Percentiles rank a stretch among this genome's conserved stretches.
Evolutionary conservation across 495 filamentous ascomycete genomes (phyloP).

Genomic region (Penicillium simplicissimum): DNA sequence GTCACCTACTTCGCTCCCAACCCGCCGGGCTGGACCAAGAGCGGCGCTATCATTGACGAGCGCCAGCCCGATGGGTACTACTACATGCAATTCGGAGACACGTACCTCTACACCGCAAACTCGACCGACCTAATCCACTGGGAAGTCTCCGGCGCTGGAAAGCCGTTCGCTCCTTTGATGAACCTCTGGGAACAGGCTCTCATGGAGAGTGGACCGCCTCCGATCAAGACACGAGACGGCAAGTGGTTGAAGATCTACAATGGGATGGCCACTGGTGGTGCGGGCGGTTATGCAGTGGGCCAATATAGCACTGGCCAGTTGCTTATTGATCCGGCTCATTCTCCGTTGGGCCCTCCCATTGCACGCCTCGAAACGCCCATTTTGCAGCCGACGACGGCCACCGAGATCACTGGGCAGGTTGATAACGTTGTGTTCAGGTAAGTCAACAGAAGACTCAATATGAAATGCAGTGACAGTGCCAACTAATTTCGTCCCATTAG

Average conservation of each 20-base stretch:
- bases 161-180: neutral
- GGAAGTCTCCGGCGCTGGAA: neutral
- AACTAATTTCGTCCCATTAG: neutral
- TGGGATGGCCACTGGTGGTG: neutral
- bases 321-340: neutral
- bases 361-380: neutral
- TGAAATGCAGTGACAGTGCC: neutral
- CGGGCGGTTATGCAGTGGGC: neutral
- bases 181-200: neutral
- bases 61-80: conserved; percentile 24
- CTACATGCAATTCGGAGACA: conserved; percentile 30
- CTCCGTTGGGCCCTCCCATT: neutral
- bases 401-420: neutral
- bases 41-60: conserved; percentile 28
- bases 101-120: conserved; percentile 23
- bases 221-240: neutral
- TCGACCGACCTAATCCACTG: conserved; percentile 18
- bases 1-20: neutral
- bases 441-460: neutral
- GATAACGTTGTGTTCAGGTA: neutral
- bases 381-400: neutral
- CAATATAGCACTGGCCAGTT: neutral
- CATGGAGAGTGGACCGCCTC: neutral
- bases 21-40: conserved; percentile 11
- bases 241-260: neutral